These are phyloP conservation scores for Beauveria medogensis DNA, from an alignment of 2,329 filamentous ascomycete genomes.

Conservation along the genomic window DNA sequence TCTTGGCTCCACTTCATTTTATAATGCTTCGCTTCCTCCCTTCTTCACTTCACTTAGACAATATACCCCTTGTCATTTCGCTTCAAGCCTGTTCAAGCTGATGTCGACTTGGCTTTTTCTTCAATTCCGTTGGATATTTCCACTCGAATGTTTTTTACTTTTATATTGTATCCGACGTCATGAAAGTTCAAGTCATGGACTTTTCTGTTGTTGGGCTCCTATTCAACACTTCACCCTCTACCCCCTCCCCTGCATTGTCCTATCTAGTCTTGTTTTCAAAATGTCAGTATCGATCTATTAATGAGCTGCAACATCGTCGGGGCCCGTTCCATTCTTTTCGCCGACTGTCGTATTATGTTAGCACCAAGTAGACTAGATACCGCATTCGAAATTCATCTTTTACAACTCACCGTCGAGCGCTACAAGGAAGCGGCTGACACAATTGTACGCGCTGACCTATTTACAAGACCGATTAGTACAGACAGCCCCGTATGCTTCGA, in stretches of 20 bases:
- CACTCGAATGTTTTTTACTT: slow-evolving; percentile 7
- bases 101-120: background rate
- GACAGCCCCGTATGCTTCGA: background rate
- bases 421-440: slow-evolving; percentile 75
- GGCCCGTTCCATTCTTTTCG: slow-evolving; percentile 47
- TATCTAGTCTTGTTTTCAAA: background rate
- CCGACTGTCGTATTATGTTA: slow-evolving; percentile 35
- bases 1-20: background rate
- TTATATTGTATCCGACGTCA: background rate
- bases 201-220: background rate
- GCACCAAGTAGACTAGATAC: background rate
- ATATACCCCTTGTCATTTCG: slow-evolving; percentile 31
- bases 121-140: background rate
- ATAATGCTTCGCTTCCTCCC: slow-evolving; percentile 12
- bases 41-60: slow-evolving; percentile 19
- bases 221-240: background rate
- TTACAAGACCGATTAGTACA: slow-evolving; percentile 14
- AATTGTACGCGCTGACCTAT: slow-evolving; percentile 68
- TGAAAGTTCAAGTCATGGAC: background rate
- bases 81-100: background rate
- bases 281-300: slow-evolving; percentile 16
- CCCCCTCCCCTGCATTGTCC: slow-evolving; percentile 1
- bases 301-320: slow-evolving; percentile 31
- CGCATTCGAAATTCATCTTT: background rate
- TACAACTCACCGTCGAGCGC: slow-evolving; percentile 61